Conservation (phyloP, 2,329 filamentous ascomycete species). For the Trichoderma arundinaceum region DNA sequence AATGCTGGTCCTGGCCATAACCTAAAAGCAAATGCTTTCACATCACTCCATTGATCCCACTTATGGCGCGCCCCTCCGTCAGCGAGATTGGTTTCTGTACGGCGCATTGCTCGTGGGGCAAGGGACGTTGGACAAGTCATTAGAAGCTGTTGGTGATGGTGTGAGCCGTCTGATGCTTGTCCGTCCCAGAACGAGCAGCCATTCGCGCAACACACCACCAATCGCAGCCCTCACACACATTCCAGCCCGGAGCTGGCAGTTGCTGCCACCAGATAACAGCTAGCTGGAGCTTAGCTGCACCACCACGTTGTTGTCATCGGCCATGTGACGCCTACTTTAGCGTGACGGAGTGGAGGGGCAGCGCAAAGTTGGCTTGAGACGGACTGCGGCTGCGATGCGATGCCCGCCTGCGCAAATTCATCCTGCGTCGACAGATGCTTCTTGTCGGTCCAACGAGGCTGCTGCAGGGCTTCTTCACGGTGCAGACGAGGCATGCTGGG, state of each 20-base stretch:
- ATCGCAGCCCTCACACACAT: constrained; percentile 18
- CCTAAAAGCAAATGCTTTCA: constrained; percentile 15
- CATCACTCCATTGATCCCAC: constrained; percentile 17
- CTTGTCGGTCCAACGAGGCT: constrained; percentile 6
- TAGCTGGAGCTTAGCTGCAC: constrained; percentile 32
- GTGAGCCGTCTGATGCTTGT: constrained; percentile 23
- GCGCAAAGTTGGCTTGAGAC: background rate
- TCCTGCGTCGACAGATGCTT: constrained; percentile 10
- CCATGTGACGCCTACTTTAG: constrained; percentile 33
- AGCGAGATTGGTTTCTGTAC: constrained; percentile 20
- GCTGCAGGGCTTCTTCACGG: constrained; percentile 6
- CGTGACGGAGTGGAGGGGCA: constrained; percentile 12
- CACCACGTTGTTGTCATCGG: constrained; percentile 31
- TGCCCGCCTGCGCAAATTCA: constrained; percentile 14
- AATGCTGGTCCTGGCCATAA: constrained; percentile 9
- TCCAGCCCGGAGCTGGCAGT: constrained; percentile 13
- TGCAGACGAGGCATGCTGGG: too few relatives aligned
- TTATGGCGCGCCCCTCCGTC: constrained; percentile 9
- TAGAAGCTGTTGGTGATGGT: constrained; percentile 23
- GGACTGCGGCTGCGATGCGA: constrained; percentile 10
- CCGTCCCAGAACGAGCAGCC: constrained; percentile 13
- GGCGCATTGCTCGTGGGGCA: constrained; percentile 6
- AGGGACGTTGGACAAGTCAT: constrained; percentile 23
- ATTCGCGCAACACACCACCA: constrained; percentile 21
- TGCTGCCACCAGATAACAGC: constrained; percentile 17